A percentile compares a stretch with the other conserved stretches of the same genome.
Conservation (phyloP, 106 monocot genomes). For the Acanthochlamys bracteata region DNA sequence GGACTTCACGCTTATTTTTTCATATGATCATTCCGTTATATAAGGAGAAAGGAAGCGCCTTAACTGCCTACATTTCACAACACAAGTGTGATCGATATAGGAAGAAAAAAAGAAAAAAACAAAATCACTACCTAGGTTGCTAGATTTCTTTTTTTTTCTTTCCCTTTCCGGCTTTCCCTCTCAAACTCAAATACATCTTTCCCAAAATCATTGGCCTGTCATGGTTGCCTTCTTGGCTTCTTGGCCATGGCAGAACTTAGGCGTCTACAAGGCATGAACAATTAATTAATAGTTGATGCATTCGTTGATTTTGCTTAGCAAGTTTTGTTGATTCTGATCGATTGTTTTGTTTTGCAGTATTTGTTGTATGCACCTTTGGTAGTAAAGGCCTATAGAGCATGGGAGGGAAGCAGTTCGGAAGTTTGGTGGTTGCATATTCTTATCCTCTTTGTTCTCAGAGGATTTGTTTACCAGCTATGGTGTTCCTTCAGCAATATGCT, state of each 20-base stretch:
- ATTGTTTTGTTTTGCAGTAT: slow-evolving; percentile 46
- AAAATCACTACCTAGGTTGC: no score
- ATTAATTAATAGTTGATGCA: neutral
- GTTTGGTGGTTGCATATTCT: slow-evolving; percentile 55
- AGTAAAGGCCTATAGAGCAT: slow-evolving; percentile 50
- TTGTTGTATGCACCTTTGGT: slow-evolving; percentile 66
- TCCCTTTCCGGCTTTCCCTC: neutral
- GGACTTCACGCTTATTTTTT: no score
- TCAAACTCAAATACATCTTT: neutral
- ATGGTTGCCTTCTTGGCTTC: slow-evolving; percentile 7
- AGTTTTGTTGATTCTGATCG: neutral
- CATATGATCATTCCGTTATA: neutral
- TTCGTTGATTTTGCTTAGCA: neutral
- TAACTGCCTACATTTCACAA: neutral
- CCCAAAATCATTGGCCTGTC: neutral
- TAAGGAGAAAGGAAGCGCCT: neutral
- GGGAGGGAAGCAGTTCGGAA: slow-evolving; percentile 17
- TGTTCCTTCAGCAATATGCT: slow-evolving; percentile 51
- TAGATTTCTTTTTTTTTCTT: neutral
- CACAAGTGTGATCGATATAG: no score
- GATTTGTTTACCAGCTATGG: slow-evolving; percentile 29
- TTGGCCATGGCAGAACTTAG: slow-evolving; percentile 2
- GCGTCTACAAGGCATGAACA: neutral
- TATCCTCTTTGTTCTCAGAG: slow-evolving; percentile 43
- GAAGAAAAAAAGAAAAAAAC: no score